Evolutionary conservation across 1,284 basidiomycete species (phyloP), one percentile per base, ranked within the genome.

Genomic region (Ceratobasidium sp.): DNA sequence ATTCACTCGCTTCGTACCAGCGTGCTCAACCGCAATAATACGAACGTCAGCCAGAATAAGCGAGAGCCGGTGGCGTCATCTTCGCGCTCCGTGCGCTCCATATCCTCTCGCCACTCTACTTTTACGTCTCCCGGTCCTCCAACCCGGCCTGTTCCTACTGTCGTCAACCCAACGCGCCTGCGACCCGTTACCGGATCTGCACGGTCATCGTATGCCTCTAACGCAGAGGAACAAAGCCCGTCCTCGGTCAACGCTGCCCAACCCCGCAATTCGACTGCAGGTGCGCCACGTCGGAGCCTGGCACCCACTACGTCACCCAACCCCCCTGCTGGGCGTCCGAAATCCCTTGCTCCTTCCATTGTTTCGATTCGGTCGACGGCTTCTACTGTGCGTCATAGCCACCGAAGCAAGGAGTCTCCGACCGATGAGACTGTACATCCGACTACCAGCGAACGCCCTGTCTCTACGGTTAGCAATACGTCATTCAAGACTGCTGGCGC

Each of bases 1-100:
- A 82, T 85, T 63, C 83, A 86, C 74, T 91, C 86, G 13, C 82
- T 89, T 73, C 88, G 89, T 22, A 84, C 89, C 11, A 88, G 86
- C 63, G 84, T 91, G 7, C 82, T 89, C 49, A 88, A 85, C 65
- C 86, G 84, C 74, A 69, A 84, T 1, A 81, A 83, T 34, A 66
- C 78, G 11, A 80, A 54, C 22, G 24, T 78, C 37, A 29, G 56
- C 81, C 81, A 76, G 77, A 79, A 49, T 75, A 56, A 41, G 43
- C 34, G 69, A 46, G 31, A 74, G 62, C 68, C 54, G n/a, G 68
- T 71, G n/a, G 56, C 61, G 43, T 74, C 74, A 34, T 48, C 39
- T 29, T 65, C 72, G 78, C 39, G 77, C 76, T 24, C 77, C 68
- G 34, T 79, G 77, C 29, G 80, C 77, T 53, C 62, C 66, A 74